Base-by-base conservation (phyloP, 1,284 basidiomycete genomes). In the Gymnopus androsaceus region DNA sequence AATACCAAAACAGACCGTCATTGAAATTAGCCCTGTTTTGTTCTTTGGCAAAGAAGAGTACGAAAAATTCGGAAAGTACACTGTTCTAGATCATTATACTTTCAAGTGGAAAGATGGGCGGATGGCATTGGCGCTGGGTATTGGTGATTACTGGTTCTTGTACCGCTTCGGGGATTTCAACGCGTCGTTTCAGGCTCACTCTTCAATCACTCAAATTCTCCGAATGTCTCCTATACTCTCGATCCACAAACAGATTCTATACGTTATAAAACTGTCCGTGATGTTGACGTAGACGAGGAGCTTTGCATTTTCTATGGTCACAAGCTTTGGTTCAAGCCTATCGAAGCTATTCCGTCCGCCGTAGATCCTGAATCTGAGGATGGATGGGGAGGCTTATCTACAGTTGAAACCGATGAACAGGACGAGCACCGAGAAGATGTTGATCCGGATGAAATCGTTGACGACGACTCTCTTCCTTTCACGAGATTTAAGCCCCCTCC, bases 1-100 rank as follows among this genome's bases (percentile, higher is more conserved):
- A 30, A 88, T 95, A 54, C 76, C 83, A 9, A 74, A 81, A 1
- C 79, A 84, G 15, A 89, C 87, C 0, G 57, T 90, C 11, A 69
- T 98, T 57, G 95, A 98, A 69, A 83, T 88, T 59, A 90, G 88
- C 57, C 95, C 95, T 0, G 91, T 94, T n/a, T 76, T 97, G 9
- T 75, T 97, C 6, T 85, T 96, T 63, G 72, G 75, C 1, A 78
- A 82, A 46, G 77, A 83, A 28, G 92, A 94, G 70, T 94, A 94
- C 67, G 78, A 83, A 44, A 64, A 72, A 6, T 79, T 89, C 66
- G 89, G 87, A 54, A 79, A 72, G 61, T 75, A 88, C 63, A 95
- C 91, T 0, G 72, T 90, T 0, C 73, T 96, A 14, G 90, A 95
- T 61, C 85, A 89, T 49, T 95, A 95, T 67, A 87, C 92, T 0